These are phyloP conservation scores for Neofusicoccum kwambonambiense DNA, from an alignment of 2,329 filamentous ascomycete genomes.

Conservation along the genomic window DNA sequence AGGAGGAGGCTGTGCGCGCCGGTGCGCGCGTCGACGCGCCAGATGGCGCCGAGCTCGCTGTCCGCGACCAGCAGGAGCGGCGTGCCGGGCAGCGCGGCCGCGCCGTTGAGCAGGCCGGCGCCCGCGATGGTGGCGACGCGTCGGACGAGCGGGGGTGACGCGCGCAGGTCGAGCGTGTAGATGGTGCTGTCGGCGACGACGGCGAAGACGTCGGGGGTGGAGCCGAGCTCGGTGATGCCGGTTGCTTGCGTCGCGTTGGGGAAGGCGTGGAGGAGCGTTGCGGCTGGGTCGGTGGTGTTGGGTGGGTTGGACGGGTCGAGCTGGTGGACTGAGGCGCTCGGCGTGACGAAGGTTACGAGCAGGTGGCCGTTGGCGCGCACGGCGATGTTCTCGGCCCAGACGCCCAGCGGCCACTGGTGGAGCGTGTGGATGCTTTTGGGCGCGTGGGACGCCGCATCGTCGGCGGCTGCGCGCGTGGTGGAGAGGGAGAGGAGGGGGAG, in stretches of 20 bases:
- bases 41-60: constrained; percentile 21
- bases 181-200: constrained; percentile 21
- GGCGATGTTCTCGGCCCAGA: constrained; percentile 40
- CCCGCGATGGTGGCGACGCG: constrained; percentile 24
- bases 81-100: constrained; percentile 21
- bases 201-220: constrained; percentile 31
- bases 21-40: constrained; percentile 20
- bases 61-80: constrained; percentile 26
- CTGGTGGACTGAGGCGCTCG: constrained; percentile 32
- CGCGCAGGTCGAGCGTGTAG: neutral
- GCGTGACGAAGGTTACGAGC: constrained; percentile 30
- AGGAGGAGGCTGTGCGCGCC: constrained; percentile 19
- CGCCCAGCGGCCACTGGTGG: constrained; percentile 27
- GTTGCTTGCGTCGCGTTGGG: neutral
- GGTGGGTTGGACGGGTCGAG: constrained; percentile 28
- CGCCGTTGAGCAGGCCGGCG: constrained; percentile 26
- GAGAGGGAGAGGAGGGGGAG: no score
- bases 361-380: constrained; percentile 36
- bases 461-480: no score
- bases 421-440: constrained; percentile 17
- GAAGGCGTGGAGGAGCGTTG: constrained; percentile 32
- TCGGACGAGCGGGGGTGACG: neutral
- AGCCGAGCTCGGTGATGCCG: neutral
- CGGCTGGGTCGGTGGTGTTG: constrained; percentile 15
- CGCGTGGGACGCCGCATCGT: neutral